A percentile compares a stretch with the other conserved stretches of the same genome.
phyloP scores from a whole-genome alignment of 2,329 filamentous ascomycete genomes.

The Drechslerella stenobrocha region DNA sequence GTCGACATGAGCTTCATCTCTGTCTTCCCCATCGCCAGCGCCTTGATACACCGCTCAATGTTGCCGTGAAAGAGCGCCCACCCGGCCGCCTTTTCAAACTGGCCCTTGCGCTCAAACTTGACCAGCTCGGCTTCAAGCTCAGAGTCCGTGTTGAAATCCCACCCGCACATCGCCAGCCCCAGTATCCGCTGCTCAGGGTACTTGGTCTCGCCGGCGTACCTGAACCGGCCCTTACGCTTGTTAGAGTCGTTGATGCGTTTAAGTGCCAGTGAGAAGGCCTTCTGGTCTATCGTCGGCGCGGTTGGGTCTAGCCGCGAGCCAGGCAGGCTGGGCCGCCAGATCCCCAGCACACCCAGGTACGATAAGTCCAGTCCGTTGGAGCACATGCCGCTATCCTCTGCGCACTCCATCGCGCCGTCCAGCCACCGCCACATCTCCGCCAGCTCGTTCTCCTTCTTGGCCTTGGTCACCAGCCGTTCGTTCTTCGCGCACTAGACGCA shows the following conservation, averaged over 20 bases:
- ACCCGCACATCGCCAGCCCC: conserved; percentile 73
- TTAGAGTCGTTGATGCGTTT: conserved; percentile 64
- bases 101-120: conserved; percentile 57
- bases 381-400: conserved; percentile 71
- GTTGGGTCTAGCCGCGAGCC: conserved; percentile 49
- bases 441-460: conserved; percentile 61
- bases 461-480: conserved; percentile 42
- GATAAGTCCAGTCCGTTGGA: conserved; percentile 70
- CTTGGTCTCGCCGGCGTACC: conserved; percentile 67
- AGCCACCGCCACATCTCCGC: conserved; percentile 74
- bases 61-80: conserved; percentile 74
- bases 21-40: conserved; percentile 50
- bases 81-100: conserved; percentile 75
- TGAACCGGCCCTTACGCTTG: conserved; percentile 65
- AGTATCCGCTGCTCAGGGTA: conserved; percentile 73
- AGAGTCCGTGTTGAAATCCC: conserved; percentile 64
- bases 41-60: conserved; percentile 51
- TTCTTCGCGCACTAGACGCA: conserved; percentile 44
- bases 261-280: conserved; percentile 54
- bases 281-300: conserved; percentile 50
- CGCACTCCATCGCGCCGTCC: conserved; percentile 66
- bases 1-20: conserved; percentile 53
- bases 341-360: conserved; percentile 71
- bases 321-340: conserved; percentile 62
- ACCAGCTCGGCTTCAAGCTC: conserved; percentile 59